Conservation (phyloP, 768 basidiomycete genomes). For the Leucocoprinus birnbaumii region DNA sequence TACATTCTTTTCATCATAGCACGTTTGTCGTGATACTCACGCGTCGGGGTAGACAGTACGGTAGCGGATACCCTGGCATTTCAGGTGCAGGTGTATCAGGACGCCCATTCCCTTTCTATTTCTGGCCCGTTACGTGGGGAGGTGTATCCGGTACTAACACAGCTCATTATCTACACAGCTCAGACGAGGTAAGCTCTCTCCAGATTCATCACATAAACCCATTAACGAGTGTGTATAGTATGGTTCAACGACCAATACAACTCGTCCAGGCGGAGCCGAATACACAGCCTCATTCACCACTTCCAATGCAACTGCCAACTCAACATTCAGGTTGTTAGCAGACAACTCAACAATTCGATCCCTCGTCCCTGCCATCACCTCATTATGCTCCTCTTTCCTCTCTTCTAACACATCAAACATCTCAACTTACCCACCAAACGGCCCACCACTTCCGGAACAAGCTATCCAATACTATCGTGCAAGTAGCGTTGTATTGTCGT, state of each 20-base stretch:
- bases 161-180: constrained; percentile 20
- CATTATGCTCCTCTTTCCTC: constrained; percentile 20
- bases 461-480: constrained; percentile 66
- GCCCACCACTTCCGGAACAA: constrained; percentile 42
- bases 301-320: constrained; percentile 18
- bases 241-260: constrained; percentile 35
- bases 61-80: constrained; percentile 59
- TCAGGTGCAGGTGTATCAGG: constrained; percentile 42
- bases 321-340: constrained; percentile 40
- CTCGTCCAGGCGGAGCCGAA: constrained; percentile 43
- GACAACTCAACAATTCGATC: constrained; percentile 41
- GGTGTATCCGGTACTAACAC: constrained; percentile 16
- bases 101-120: constrained; percentile 59
- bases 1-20: neutral
- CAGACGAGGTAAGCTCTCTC: constrained; percentile 32
- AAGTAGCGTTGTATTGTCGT: constrained; percentile 55
- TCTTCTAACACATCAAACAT: constrained; percentile 29
- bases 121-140: constrained; percentile 50
- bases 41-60: constrained; percentile 24
- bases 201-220: too few relatives aligned
- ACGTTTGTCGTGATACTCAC: neutral
- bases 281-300: constrained; percentile 37
- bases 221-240: too few relatives aligned
- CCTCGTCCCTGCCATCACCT: constrained; percentile 33
- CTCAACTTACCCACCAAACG: constrained; percentile 3